Evolutionary conservation across 768 basidiomycete genomes (phyloP).

Genomic region (Amanita pseudoporphyria): DNA sequence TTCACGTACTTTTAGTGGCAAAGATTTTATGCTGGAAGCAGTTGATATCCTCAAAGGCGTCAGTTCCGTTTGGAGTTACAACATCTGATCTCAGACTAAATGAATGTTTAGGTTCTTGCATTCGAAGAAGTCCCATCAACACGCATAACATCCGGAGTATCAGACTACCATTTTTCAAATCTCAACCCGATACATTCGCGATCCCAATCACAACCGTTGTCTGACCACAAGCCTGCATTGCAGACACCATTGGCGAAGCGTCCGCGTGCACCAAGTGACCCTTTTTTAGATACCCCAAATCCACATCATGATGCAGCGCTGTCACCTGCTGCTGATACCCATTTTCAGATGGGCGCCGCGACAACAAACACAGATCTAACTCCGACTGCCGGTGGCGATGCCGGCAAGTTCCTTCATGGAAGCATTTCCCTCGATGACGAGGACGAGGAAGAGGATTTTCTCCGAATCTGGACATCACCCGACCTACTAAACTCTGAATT

Average conservation of each 20-base stretch:
- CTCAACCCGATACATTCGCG: conserved; percentile 39
- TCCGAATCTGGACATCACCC: conserved; percentile 77
- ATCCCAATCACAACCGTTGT: conserved; percentile 46
- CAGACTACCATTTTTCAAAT: conserved; percentile 23
- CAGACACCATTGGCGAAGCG: conserved; percentile 43
- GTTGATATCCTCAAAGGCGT: conserved; percentile 88
- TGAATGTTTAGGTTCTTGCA: conserved; percentile 32
- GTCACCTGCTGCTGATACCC: conserved; percentile 32
- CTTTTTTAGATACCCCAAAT: conserved; percentile 66
- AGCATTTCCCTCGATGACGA: conserved; percentile 17
- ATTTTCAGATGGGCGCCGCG: conserved; percentile 17
- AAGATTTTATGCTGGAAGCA: conserved; percentile 91
- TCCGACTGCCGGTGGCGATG: conserved; percentile 28
- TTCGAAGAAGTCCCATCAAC: conserved; percentile 61
- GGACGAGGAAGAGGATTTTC: conserved; percentile 26
- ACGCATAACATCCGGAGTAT: conserved; percentile 23
- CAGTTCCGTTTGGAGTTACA: conserved; percentile 20
- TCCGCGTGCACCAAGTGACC: conserved; percentile 67
- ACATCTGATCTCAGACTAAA: conserved; percentile 7
- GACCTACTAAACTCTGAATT: conserved; percentile 72
- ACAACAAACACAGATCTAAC: conserved; percentile 29
- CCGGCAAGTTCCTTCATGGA: conserved; percentile 14
- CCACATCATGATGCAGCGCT: conserved; percentile 47
- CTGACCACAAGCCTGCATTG: conserved; percentile 30
- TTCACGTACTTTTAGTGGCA: conserved; percentile 47